Base-by-base conservation (phyloP, 1,139 yeast species). In the Sugiyamaella novakii region DNA sequence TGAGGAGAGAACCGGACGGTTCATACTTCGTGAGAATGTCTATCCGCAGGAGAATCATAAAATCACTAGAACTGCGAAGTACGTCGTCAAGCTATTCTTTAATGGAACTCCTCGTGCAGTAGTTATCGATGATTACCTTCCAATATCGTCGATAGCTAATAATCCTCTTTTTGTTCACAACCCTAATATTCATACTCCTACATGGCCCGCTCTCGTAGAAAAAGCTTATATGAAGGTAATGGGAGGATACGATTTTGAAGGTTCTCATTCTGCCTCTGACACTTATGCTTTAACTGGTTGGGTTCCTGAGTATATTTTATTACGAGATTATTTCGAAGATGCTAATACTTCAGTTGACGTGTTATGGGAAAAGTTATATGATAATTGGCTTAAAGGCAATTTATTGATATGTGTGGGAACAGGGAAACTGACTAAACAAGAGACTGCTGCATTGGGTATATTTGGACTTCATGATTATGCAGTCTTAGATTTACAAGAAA, bases 261-360 rank as follows among this genome's bases (percentile, higher is more conserved):
- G 97, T 0, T 87, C 96, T 0, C 87, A 88, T 62, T 80, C 87
- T 63, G 86, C 88, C 1, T 71, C 77, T n/a, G 96, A 87, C 59
- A 78, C 87, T 0, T 86, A 70, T 58, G 68, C 80, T 43, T 57
- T 88, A 5, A 73, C 81, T 3, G 89, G 91, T 0, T 88, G 87
- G 84, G 63, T 84, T 2, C 96, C 96, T 0, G 89, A 86, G 55
- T 78, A 80, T 31, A 57, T 77, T 1, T 58, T 72, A 5, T 61
- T 78, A 2, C 59, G 59, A 5, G 66, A 61, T 3, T 59, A 54
- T 36, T 47, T 60, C 14, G 59, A 65, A 21, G 31, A 36, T 10
- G 14, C 50, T 3, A 27, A 37, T n/a, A 66, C 53, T 6, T 49
- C 61, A 2, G 36, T 69, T 35, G 63, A 58, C 11, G 54, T 55